Conservation (phyloP, 2,329 filamentous ascomycete species). For the Cryphonectria radicalis region DNA sequence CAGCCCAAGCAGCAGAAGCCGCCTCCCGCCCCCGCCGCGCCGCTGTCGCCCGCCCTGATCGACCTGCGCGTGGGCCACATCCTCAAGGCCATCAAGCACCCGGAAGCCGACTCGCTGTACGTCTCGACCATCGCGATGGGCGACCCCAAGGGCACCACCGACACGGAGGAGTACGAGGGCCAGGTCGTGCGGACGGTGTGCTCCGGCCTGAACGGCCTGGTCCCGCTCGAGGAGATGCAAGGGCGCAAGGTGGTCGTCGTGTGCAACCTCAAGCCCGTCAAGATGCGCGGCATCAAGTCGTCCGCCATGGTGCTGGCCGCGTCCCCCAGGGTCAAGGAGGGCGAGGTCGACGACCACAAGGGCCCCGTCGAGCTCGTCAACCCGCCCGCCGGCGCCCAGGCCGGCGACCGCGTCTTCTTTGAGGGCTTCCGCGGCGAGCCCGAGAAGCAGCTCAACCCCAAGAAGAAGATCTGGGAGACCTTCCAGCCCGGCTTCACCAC, state of each 20-base stretch:
- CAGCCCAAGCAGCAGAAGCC: slow-evolving; percentile 74
- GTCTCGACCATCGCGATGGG: slow-evolving; percentile 96
- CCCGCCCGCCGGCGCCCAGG: slow-evolving; percentile 76
- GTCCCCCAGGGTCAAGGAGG: slow-evolving; percentile 80
- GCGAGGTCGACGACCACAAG: slow-evolving; percentile 82
- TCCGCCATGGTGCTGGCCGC: slow-evolving; percentile 93
- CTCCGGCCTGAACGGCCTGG: slow-evolving; percentile 90
- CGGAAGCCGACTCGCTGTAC: slow-evolving; percentile 93
- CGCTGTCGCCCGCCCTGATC: slow-evolving; percentile 82
- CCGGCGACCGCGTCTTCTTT: slow-evolving; percentile 89
- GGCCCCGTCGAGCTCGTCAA: slow-evolving; percentile 90
- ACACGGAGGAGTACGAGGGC: slow-evolving; percentile 89
- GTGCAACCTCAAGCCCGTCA: slow-evolving; percentile 98
- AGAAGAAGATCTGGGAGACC: slow-evolving; percentile 99
- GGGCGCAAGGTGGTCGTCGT: slow-evolving; percentile 92
- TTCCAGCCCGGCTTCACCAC: slow-evolving; percentile 97
- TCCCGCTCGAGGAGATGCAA: slow-evolving; percentile 96
- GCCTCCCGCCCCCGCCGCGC: slow-evolving; percentile 69
- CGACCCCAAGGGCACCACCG: slow-evolving; percentile 81
- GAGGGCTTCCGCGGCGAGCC: slow-evolving; percentile 94
- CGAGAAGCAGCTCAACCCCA: slow-evolving; percentile 92
- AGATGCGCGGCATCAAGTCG: slow-evolving; percentile 87
- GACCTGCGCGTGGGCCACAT: slow-evolving; percentile 97
- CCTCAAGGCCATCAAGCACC: slow-evolving; percentile 92
- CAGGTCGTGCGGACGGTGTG: slow-evolving; percentile 94